Conservation (phyloP, 768 basidiomycete species). For the Albatrellus ellisii region DNA sequence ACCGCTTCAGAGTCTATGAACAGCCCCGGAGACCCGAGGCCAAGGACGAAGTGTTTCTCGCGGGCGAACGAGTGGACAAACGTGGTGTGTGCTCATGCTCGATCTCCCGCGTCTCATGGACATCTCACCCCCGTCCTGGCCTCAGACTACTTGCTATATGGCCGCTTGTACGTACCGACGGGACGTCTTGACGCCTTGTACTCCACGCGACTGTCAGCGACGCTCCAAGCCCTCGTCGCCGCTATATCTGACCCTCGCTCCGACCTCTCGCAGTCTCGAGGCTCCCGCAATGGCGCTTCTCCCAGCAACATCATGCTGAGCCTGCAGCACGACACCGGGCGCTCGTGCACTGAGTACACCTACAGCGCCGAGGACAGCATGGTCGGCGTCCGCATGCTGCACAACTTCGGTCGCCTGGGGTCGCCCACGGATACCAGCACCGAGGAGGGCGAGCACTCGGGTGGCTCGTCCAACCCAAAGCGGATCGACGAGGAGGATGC, state of each 20-base stretch:
- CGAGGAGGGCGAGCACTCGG: constrained; percentile 19
- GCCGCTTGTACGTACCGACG: constrained; percentile 81
- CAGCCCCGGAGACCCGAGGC: constrained; percentile 69
- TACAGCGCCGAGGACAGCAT: constrained; percentile 92
- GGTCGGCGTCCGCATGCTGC: constrained; percentile 79
- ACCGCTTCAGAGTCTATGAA: constrained; percentile 76
- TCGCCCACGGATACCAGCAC: constrained; percentile 21
- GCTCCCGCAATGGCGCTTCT: constrained; percentile 29
- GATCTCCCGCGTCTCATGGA: constrained; percentile 9
- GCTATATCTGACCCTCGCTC: constrained; percentile 76
- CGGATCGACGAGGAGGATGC: constrained; percentile 94
- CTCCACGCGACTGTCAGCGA: constrained; percentile 66
- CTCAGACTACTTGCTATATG: constrained; percentile 87
- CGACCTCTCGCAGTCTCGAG: constrained; percentile 27
- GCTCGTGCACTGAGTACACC: constrained; percentile 88
- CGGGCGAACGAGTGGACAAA: constrained; percentile 63
- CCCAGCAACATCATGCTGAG: constrained; percentile 66
- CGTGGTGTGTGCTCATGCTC: constrained; percentile 39
- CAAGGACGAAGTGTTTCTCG: constrained; percentile 71
- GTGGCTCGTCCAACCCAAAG: constrained; percentile 29
- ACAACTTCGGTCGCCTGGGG: constrained; percentile 78
- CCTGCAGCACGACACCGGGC: constrained; percentile 84
- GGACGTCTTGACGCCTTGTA: constrained; percentile 84
- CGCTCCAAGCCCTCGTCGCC: constrained; percentile 70
- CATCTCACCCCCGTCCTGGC: constrained; percentile 14